Evolutionary conservation across 495 filamentous ascomycete species (phyloP), one percentile per base, ranked within the genome.

Genomic region (Gamarada debralockiae): DNA sequence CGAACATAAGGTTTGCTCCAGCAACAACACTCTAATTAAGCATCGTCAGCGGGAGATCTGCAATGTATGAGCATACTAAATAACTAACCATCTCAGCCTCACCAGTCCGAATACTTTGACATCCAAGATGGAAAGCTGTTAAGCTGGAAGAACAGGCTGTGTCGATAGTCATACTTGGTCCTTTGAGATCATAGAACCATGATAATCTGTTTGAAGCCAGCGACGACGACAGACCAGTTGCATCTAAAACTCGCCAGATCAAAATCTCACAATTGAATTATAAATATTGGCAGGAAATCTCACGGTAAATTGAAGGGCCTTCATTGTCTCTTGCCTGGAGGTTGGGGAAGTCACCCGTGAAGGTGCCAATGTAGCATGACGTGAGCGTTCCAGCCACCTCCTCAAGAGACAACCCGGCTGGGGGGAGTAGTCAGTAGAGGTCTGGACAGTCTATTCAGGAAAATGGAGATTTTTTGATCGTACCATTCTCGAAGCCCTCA

Each of bases 101-200:
- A 3, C 75, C 74, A n/a, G 76, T 71, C 69, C 86, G 84, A 18
- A 95, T 72, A 4, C 87, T 86, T 56, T 88, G 90, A 62, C 90
- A 93, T 42, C 91, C 90, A 34, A 90, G 69, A 60, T 95, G 77
- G 25, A 80, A 57, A 15, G 76, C 76, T 34, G 76, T 70, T 56
- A 80, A 60, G 50, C 86, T 90, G 13, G 86, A 90, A 2, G 90
- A 95, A 63, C 90, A 93, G 31, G 89, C 89, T 4, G 90, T 93
- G 60, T 95, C 89, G 20, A 90, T 75, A 23, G 83, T 90, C 59
- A 87, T 5, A 29, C 27, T 29, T n/a, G n/a, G n/a, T n/a, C n/a
- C n/a, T n/a, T n/a, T n/a, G n/a, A n/a, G n/a, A n/a, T n/a, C n/a
- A n/a, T n/a, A n/a, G n/a, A n/a, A n/a, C n/a, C n/a, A n/a, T n/a